Conservation (phyloP, 83 land plant species). For the Thuja plicata region DNA sequence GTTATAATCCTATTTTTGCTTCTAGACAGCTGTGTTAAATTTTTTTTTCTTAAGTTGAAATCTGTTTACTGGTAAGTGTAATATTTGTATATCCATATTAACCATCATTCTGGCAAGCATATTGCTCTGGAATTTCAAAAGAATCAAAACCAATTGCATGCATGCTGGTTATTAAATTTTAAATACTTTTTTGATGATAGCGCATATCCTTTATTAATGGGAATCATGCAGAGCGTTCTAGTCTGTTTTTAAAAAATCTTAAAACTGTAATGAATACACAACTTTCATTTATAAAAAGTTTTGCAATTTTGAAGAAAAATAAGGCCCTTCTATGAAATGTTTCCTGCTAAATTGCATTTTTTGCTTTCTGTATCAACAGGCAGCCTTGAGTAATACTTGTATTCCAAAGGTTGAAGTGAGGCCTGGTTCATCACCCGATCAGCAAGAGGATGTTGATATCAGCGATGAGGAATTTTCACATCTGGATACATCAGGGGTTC, state of each 20-base stretch:
- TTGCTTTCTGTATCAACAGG: conserved; percentile 37
- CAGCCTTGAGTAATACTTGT: conserved; percentile 86
- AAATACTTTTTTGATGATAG: neutral
- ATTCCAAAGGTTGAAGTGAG: conserved; percentile 84
- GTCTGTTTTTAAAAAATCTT: neutral
- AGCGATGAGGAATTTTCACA: conserved; percentile 87
- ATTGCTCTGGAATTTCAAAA: neutral
- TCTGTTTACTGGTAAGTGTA: neutral
- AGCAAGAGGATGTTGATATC: conserved; percentile 80
- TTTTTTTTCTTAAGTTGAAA: neutral
- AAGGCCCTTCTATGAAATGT: neutral
- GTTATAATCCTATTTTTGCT: neutral
- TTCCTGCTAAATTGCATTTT: neutral
- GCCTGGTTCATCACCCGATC: conserved; percentile 43
- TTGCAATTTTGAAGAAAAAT: neutral
- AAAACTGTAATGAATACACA: neutral
- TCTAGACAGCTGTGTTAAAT: neutral
- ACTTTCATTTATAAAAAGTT: neutral
- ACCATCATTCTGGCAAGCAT: neutral
- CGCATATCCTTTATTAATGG: neutral
- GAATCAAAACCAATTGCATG: no score
- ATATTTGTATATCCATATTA: neutral
- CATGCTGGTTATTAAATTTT: neutral
- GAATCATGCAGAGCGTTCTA: neutral
- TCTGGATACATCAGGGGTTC: conserved; percentile 82